Evolutionary conservation across 371 early-diverging fungal genomes (phyloP).

Genomic region (Modicella reniformis): DNA sequence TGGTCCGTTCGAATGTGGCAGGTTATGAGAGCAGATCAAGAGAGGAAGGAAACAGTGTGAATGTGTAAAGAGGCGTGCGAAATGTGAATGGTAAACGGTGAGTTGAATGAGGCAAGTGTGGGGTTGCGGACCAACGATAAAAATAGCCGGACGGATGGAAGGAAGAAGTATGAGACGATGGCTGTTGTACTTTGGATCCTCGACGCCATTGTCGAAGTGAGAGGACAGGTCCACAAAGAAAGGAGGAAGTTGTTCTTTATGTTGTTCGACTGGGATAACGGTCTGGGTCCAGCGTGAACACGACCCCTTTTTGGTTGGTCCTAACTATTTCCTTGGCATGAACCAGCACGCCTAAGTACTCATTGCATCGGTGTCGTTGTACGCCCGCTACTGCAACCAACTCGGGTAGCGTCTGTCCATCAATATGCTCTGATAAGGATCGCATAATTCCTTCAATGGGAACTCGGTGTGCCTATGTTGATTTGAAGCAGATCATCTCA

Average conservation of each 20-base stretch:
- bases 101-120: too few species aligned
- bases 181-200: background rate
- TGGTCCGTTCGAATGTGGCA: background rate
- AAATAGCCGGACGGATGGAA: background rate
- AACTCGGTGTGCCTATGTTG: constrained; percentile 34
- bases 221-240: background rate
- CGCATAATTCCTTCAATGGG: constrained; percentile 51
- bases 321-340: constrained; percentile 48
- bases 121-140: background rate
- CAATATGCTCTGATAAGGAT: constrained; percentile 38
- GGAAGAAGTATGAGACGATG: background rate
- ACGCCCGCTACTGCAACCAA: constrained; percentile 42
- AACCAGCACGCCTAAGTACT: constrained; percentile 41
- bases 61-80: too few species aligned
- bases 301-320: constrained; percentile 41
- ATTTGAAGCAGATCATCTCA: background rate
- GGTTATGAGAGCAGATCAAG: background rate
- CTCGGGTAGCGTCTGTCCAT: constrained; percentile 44
- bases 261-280: constrained; percentile 52
- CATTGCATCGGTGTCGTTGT: constrained; percentile 50
- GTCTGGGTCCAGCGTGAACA: constrained; percentile 44
- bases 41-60: constrained; percentile 2
- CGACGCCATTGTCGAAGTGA: background rate
- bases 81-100: too few species aligned
- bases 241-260: constrained; percentile 3